These are phyloP conservation scores for Ophiocordyceps camponoti-leonardi DNA, from an alignment of 2,329 filamentous ascomycete species.

Conservation along the genomic window DNA sequence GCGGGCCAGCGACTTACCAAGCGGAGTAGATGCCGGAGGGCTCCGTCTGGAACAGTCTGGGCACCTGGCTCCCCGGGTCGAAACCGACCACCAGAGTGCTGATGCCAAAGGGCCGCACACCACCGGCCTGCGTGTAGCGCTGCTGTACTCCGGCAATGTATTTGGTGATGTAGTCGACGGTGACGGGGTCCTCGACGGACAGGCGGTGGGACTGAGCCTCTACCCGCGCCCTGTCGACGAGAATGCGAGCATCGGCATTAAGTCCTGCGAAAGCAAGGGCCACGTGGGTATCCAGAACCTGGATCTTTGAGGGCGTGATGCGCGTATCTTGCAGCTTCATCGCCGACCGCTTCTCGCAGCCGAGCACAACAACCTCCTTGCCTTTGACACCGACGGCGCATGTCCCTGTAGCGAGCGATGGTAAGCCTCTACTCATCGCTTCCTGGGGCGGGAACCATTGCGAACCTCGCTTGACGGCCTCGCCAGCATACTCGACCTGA, in stretches of 20 bases:
- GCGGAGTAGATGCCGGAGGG: slow-evolving; percentile 99
- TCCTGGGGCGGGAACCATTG: neutral
- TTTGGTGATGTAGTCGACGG: slow-evolving; percentile 99
- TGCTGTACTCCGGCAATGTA: slow-evolving; percentile 97
- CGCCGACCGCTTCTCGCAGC: slow-evolving; percentile 95
- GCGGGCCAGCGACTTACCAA: slow-evolving; percentile 47
- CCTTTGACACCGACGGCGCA: slow-evolving; percentile 98
- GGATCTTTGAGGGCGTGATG: slow-evolving; percentile 98
- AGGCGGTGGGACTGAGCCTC: slow-evolving; percentile 95
- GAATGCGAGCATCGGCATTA: slow-evolving; percentile 93
- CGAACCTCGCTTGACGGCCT: slow-evolving; percentile 93
- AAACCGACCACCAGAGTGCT: slow-evolving; percentile 98
- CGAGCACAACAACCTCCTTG: slow-evolving; percentile 80
- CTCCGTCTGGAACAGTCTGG: slow-evolving; percentile 92
- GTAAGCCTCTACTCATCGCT: neutral
- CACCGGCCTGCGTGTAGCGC: slow-evolving; percentile 96
- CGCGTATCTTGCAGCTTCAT: slow-evolving; percentile 99
- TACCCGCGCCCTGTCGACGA: slow-evolving; percentile 93
- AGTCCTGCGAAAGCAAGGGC: slow-evolving; percentile 93
- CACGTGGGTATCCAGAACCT: slow-evolving; percentile 86
- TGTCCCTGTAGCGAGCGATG: slow-evolving; percentile 44
- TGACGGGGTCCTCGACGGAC: slow-evolving; percentile 92
- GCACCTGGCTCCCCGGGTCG: slow-evolving; percentile 77
- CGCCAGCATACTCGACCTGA: slow-evolving; percentile 97
- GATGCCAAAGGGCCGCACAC: slow-evolving; percentile 96